Evolutionary conservation across 768 basidiomycete genomes (phyloP), one percentile per base, ranked within the genome.

Genomic region (Auriscalpium vulgare): DNA sequence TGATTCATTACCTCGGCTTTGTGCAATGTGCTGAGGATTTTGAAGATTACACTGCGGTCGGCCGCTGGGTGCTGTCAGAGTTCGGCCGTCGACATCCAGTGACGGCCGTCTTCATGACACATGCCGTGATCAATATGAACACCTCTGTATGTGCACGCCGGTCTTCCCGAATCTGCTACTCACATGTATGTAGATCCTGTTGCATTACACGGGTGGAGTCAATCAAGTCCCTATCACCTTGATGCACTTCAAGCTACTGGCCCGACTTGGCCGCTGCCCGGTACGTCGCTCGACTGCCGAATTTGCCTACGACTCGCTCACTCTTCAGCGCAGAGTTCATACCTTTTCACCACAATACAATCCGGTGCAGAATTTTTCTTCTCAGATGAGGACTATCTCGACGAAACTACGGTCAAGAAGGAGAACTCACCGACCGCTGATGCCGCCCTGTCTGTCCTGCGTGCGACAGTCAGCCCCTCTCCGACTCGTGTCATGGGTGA

Each of bases 221-320:
- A 59, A 62, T 8, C 79, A 74, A 46, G 85, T 89, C 29, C 88
- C 88, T 19, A 65, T 89, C 36, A 90, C 88, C 6, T 70, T 91
- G 51, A 83, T 87, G 63, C 87, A 88, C 63, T 91, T 91, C 71
- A 79, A 82, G 65, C 64, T 85, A n/a, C 75, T 91, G 48, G 87
- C 87, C 4, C 79, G 76, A 46, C 69, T 91, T 16, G 87, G 86
- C 17, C 76, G 75, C 57, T 69, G 75, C 34, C 80, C 84, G 9
- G 85, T 85, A 64, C 63, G 85, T 68, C 38, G 17, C 52, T 55
- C 54, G 11, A 21, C 43, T 35, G n/a, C 14, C 49, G 29, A 1
- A 8, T 47, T 17, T 58, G 23, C 3, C 21, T 35, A 21, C 13
- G 8, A 19, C 8, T n/a, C 49, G n/a, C 58, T 44, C 3, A 23